Conservation (phyloP, 164 flowering plant genomes). For the Berberis thunbergii region DNA sequence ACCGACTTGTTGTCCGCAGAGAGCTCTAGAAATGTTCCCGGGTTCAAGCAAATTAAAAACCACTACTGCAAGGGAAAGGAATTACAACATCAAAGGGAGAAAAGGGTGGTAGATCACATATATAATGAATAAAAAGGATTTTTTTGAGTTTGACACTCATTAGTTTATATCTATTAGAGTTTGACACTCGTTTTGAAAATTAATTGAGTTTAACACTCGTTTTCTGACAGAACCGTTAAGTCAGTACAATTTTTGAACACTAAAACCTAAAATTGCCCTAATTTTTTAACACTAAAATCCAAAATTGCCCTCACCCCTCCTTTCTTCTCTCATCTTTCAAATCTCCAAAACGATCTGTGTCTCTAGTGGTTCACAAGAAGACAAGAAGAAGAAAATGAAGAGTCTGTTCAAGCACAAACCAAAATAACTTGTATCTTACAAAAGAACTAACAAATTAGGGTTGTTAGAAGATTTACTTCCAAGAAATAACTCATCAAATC, state of each 20-base stretch:
- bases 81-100: background rate
- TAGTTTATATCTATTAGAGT: too few species aligned
- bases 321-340: too few species aligned
- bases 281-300: too few species aligned
- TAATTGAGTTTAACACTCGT: too few species aligned
- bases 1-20: slow-evolving; percentile 85
- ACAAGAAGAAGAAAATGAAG: background rate
- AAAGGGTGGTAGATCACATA: background rate
- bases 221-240: too few species aligned
- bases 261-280: background rate
- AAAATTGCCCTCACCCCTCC: too few species aligned
- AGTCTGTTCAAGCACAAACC: background rate
- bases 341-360: background rate
- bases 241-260: background rate
- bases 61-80: slow-evolving; percentile 41
- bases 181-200: too few species aligned
- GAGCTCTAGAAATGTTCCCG: slow-evolving; percentile 82
- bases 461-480: too few species aligned
- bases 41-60: slow-evolving; percentile 77
- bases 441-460: too few species aligned
- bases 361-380: background rate
- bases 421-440: too few species aligned
- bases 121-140: background rate
- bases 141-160: too few species aligned
- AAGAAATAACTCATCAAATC: too few species aligned